A percentile compares a stretch with the other conserved stretches of the same genome.
These are phyloP conservation scores for Spinellus fusiger DNA, from an alignment of 192 early-diverging fungal genomes.

Conservation along the genomic window DNA sequence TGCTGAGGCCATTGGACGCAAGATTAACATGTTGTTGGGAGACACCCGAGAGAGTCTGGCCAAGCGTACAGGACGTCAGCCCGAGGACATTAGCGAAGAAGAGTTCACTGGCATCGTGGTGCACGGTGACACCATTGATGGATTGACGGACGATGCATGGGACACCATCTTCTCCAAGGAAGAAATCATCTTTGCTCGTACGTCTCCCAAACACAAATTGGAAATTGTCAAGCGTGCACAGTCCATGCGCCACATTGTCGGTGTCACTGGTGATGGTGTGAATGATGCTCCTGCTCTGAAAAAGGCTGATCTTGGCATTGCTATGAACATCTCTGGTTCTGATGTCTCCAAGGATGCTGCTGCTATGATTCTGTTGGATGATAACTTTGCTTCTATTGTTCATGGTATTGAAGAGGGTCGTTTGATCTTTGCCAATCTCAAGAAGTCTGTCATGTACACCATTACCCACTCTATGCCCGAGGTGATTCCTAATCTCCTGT, in stretches of 20 bases:
- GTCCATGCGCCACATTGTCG: conserved; percentile 90
- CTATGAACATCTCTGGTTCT: conserved; percentile 93
- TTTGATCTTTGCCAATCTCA: conserved; percentile 92
- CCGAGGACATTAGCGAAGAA: conserved; percentile 63
- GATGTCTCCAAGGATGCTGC: conserved; percentile 97
- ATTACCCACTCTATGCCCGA: conserved; percentile 90
- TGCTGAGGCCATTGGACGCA: conserved; percentile 92
- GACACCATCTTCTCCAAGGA: conserved; percentile 89
- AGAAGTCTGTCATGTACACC: conserved; percentile 92
- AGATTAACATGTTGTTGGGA: conserved; percentile 89
- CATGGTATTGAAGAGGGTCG: conserved; percentile 92
- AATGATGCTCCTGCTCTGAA: conserved; percentile 90
- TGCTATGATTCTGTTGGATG: conserved; percentile 95
- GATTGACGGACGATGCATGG: conserved; percentile 81
- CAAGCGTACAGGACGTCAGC: conserved; percentile 51
- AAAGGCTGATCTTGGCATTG: conserved; percentile 95
- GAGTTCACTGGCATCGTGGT: conserved; percentile 89
- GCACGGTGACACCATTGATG: conserved; percentile 85
- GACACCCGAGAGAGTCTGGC: conserved; percentile 84
- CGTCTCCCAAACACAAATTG: conserved; percentile 94
- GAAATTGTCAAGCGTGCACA: conserved; percentile 94
- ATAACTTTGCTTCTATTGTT: conserved; percentile 96
- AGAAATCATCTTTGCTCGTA: conserved; percentile 96
- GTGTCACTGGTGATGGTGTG: conserved; percentile 93
- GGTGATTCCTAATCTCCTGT: conserved; percentile 81